A percentile compares a stretch with the other conserved stretches of the same genome.
Evolutionary conservation across 2,329 filamentous ascomycete genomes (phyloP).

Genomic region (Verticillium longisporum): DNA sequence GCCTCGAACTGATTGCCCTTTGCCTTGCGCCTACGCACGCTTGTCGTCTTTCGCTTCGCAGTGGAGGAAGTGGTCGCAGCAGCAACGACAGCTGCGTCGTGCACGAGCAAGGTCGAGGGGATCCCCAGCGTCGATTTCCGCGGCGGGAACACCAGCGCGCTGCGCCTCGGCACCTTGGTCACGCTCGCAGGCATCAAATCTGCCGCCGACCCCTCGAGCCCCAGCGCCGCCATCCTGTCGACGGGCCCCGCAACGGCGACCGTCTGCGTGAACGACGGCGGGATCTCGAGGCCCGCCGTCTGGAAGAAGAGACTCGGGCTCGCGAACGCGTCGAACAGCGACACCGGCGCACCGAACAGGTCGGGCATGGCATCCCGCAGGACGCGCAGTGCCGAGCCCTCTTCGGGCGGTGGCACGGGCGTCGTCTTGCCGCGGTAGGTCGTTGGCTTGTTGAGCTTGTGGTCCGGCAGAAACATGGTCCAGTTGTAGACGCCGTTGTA

Average conservation of each 20-base stretch:
- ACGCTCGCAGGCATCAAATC: slow-evolving; percentile 5
- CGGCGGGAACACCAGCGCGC: slow-evolving; percentile 41
- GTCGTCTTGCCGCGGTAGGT: slow-evolving; percentile 5
- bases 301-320: slow-evolving; percentile 54
- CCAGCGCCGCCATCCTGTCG: slow-evolving; percentile 14
- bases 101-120: slow-evolving; percentile 40
- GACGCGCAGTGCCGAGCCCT: slow-evolving; percentile 27
- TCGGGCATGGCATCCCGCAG: slow-evolving; percentile 26
- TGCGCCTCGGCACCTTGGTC: slow-evolving; percentile 28
- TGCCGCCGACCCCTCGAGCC: slow-evolving; percentile 6
- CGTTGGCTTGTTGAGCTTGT: slow-evolving; percentile 31
- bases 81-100: slow-evolving; percentile 25
- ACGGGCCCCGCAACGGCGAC: slow-evolving; percentile 8
- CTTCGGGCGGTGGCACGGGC: slow-evolving; percentile 13
- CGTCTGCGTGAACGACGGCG: slow-evolving; percentile 33
- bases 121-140: slow-evolving; percentile 38
- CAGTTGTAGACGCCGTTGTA: slow-evolving; percentile 60
- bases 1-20: slow-evolving; percentile 34
- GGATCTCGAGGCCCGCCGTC: slow-evolving; percentile 38
- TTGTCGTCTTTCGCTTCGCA: slow-evolving; percentile 9
- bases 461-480: slow-evolving; percentile 51
- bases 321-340: slow-evolving; percentile 54
- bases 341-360: slow-evolving; percentile 41
- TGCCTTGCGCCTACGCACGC: slow-evolving; percentile 11
- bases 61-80: not conserved